Conservation (phyloP, 768 basidiomycete genomes). For the Asterophora parasitica region DNA sequence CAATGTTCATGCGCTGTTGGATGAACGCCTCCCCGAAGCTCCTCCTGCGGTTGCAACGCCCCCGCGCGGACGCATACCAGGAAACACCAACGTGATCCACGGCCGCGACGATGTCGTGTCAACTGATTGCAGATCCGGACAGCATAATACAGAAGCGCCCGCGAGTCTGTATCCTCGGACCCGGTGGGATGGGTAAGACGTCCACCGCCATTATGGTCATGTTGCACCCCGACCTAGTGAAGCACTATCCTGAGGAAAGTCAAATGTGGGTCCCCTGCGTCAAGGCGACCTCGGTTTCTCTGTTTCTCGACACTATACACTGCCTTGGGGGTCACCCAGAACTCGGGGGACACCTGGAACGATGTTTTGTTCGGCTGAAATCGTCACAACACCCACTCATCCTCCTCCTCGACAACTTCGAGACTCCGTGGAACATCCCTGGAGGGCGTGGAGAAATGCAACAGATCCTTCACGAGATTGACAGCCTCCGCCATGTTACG, state of each 20-base stretch:
- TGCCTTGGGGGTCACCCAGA: constrained; percentile 17
- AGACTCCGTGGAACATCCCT: constrained; percentile 31
- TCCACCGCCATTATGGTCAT: constrained; percentile 30
- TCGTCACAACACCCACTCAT: neutral
- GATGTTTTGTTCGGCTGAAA: constrained; percentile 14
- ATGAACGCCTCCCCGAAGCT: neutral
- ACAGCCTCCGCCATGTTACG: constrained; percentile 11
- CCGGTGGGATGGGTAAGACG: constrained; percentile 38
- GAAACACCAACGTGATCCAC: constrained; percentile 17
- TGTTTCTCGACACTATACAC: constrained; percentile 19
- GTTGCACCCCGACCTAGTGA: constrained; percentile 17
- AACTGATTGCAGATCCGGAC: too few species aligned
- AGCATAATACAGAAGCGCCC: constrained; percentile 5
- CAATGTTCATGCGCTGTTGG: constrained; percentile 3
- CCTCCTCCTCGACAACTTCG: constrained; percentile 36
- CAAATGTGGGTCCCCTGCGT: constrained; percentile 32
- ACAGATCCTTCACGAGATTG: neutral
- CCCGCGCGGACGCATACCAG: constrained; percentile 3
- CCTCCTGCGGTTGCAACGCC: neutral
- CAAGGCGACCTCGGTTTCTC: constrained; percentile 20
- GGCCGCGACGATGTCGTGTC: constrained; percentile 21
- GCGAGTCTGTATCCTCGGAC: constrained; percentile 19
- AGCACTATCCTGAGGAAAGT: constrained; percentile 15
- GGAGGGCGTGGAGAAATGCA: constrained; percentile 18
- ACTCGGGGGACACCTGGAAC: constrained; percentile 16